Evolutionary conservation across 75 land plant genomes (phyloP).

Genomic region (Sequoiadendron giganteum): DNA sequence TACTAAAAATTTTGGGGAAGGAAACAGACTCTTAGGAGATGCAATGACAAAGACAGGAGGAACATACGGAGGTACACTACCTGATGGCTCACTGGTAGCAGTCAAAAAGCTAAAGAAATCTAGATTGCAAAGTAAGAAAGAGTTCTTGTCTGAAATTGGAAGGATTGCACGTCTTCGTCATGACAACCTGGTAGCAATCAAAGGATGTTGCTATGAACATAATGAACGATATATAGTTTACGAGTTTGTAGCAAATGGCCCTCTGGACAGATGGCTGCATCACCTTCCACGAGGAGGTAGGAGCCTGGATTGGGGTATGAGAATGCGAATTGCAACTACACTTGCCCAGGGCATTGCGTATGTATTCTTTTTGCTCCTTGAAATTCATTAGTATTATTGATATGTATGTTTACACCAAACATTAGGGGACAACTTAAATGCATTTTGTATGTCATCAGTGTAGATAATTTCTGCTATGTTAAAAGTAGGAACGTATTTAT

Average conservation of each 20-base stretch:
- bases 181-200: constrained; percentile 77
- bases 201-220: constrained; percentile 89
- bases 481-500: not conserved
- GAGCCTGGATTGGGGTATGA: constrained; percentile 80
- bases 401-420: not conserved
- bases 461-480: not conserved
- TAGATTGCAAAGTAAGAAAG: constrained; percentile 74
- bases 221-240: constrained; percentile 85
- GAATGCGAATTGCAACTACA: constrained; percentile 82
- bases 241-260: constrained; percentile 88
- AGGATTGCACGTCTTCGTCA: constrained; percentile 86
- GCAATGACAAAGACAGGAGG: constrained; percentile 71
- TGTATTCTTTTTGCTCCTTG: constrained; percentile 23
- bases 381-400: not conserved
- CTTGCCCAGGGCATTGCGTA: constrained; percentile 98
- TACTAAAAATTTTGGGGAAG: constrained; percentile 86
- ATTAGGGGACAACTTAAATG: not conserved
- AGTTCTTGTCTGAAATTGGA: constrained; percentile 77
- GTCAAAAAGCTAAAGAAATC: constrained; percentile 81
- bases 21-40: constrained; percentile 75
- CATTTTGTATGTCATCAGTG: not conserved
- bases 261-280: constrained; percentile 88
- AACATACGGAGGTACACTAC: constrained; percentile 74
- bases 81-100: constrained; percentile 83
- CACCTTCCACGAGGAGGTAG: constrained; percentile 66